phyloP scores from a whole-genome alignment of 495 filamentous ascomycete genomes.

The Xylaria grammica region DNA sequence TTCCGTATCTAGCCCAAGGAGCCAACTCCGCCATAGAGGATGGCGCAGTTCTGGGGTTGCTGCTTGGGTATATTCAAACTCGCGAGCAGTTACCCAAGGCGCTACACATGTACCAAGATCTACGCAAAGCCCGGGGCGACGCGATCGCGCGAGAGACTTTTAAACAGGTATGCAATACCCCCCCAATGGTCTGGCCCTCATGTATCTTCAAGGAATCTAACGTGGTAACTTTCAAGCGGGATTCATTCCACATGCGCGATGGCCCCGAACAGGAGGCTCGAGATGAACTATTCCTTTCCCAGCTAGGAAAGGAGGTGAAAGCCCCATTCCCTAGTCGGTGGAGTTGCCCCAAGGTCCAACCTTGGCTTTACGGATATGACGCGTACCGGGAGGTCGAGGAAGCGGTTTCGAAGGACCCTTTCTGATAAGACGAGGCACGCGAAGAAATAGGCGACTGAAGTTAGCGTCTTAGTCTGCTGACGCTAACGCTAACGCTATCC shows the following conservation, averaged over 20 bases:
- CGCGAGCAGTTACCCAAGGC: conserved; percentile 50
- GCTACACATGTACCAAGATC: conserved; percentile 56
- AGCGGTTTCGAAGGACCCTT: conserved; percentile 48
- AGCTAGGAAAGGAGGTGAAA: conserved; percentile 51
- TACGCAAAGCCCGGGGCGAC: conserved; percentile 61
- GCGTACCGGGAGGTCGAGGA: conserved; percentile 61
- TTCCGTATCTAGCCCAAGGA: conserved; percentile 61
- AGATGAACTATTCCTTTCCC: conserved; percentile 50
- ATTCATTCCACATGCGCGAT: conserved; percentile 61
- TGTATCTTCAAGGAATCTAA: no score
- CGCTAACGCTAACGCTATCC: no score
- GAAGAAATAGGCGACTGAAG: background rate
- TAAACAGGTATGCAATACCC: conserved; percentile 34
- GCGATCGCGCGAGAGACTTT: conserved; percentile 59
- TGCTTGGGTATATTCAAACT: conserved; percentile 18
- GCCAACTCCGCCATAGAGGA: conserved; percentile 52
- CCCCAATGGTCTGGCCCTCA: no score
- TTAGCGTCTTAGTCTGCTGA: no score
- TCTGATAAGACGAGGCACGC: conserved; percentile 27
- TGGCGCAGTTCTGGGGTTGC: conserved; percentile 31
- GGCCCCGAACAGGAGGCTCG: conserved; percentile 55
- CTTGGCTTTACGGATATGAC: conserved; percentile 68
- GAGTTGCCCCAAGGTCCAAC: conserved; percentile 65
- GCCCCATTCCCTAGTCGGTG: conserved; percentile 64
- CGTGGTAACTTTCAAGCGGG: conserved; percentile 36